A percentile compares a stretch with the other conserved stretches of the same genome.
phyloP scores from a whole-genome alignment of 2,329 filamentous ascomycete genomes.

The Fusarium falciforme region DNA sequence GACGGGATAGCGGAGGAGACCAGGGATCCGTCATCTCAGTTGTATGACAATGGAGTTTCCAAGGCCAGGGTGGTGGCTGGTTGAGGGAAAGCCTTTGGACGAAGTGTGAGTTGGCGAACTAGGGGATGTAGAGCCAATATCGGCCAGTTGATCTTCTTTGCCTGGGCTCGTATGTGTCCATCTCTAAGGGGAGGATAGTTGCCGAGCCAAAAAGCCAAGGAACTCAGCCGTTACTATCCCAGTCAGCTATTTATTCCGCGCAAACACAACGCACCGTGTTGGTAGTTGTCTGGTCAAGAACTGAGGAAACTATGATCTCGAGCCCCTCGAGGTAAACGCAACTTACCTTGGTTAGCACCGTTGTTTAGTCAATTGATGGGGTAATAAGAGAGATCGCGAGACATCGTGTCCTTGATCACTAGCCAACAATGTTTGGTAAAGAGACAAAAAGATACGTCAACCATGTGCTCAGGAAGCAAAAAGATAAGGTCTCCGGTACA shows the following conservation, averaged over 20 bases:
- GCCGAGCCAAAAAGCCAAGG: background rate
- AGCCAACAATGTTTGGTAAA: background rate
- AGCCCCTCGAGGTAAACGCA: background rate
- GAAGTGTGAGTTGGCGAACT: background rate
- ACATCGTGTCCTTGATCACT: background rate
- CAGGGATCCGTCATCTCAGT: background rate
- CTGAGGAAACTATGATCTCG: background rate
- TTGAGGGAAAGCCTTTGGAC: background rate
- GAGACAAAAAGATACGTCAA: background rate
- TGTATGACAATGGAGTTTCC: background rate
- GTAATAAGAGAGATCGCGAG: background rate
- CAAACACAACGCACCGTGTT: background rate
- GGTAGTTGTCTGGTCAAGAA: background rate
- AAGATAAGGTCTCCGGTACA: conserved; percentile 36
- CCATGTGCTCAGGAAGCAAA: background rate
- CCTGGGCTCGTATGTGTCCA: background rate
- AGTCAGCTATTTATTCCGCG: background rate
- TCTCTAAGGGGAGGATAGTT: background rate
- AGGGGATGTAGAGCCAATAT: background rate
- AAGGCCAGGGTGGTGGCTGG: background rate
- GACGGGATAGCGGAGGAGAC: background rate
- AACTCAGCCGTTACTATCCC: background rate
- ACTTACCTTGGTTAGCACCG: background rate
- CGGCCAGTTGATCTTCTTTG: background rate
- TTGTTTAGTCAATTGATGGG: background rate